A percentile compares a stretch with the other conserved stretches of the same genome.
These are phyloP conservation scores for Marchantia paleacea DNA, from an alignment of 225 moss, liverwort and hornwort species.

Conservation along the genomic window DNA sequence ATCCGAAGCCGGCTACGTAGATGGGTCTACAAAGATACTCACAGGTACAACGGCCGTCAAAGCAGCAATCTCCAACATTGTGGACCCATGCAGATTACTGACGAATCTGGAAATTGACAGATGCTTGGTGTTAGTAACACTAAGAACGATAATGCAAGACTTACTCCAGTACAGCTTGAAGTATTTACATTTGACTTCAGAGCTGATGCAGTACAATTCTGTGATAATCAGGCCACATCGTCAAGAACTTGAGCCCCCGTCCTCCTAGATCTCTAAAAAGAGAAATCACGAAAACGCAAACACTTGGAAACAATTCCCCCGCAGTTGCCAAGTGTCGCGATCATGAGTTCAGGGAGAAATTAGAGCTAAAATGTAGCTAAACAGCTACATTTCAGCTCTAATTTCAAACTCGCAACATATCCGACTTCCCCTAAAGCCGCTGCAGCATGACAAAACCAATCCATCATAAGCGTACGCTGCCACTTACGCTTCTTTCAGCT, in stretches of 20 bases:
- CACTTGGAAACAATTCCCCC: not conserved
- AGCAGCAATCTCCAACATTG: conserved; percentile 78
- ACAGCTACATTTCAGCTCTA: not conserved
- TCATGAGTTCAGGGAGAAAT: not conserved
- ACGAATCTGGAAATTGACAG: conserved; percentile 54
- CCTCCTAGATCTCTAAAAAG: not conserved
- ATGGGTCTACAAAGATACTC: not conserved
- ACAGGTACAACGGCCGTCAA: conserved; percentile 76
- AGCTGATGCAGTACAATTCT: not conserved
- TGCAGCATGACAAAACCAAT: not conserved
- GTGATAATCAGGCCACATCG: not conserved
- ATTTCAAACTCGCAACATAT: not conserved
- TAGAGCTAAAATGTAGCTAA: not conserved
- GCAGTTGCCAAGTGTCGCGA: not conserved
- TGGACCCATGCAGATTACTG: conserved; percentile 85
- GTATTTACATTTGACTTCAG: not conserved
- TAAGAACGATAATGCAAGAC: not conserved
- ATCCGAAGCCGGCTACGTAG: too few relatives aligned
- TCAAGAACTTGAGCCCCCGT: not conserved
- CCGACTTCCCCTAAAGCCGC: not conserved
- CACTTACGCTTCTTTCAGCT: conserved; percentile 42
- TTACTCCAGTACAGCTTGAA: not conserved
- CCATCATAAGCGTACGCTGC: not conserved
- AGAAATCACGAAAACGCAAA: not conserved
- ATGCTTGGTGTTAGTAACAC: not conserved